Percentiles rank a stretch among this genome's conserved stretches.
Conservation (phyloP, 2,329 filamentous ascomycete species). For the Colletotrichum tabaci region DNA sequence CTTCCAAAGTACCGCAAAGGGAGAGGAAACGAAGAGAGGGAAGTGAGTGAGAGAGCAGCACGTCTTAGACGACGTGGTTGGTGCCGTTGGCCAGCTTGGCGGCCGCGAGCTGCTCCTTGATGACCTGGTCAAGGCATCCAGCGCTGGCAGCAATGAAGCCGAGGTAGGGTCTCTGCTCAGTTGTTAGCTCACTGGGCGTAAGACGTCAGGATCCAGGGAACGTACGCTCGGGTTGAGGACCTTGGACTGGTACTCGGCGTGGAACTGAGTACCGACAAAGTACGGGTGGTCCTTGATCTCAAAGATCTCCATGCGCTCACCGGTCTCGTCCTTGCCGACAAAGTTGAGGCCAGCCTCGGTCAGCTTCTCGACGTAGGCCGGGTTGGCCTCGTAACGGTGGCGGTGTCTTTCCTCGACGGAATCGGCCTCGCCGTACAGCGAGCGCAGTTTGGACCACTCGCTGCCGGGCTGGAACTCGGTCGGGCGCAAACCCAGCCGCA, state of each 20-base stretch:
- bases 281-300: conserved; percentile 88
- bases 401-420: conserved; percentile 82
- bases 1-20: conserved; percentile 14
- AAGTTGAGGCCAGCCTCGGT: conserved; percentile 80
- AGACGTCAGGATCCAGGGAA: conserved; percentile 55
- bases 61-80: conserved; percentile 37
- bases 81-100: conserved; percentile 34
- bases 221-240: conserved; percentile 76
- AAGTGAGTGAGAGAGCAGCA: not conserved
- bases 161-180: conserved; percentile 72
- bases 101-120: conserved; percentile 46
- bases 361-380: conserved; percentile 78
- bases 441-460: conserved; percentile 84
- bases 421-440: conserved; percentile 75
- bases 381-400: conserved; percentile 93
- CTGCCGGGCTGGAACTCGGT: conserved; percentile 82
- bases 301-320: conserved; percentile 85
- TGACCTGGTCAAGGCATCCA: conserved; percentile 70
- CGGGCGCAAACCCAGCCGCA: conserved; percentile 84
- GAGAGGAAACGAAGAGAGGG: conserved; percentile 4
- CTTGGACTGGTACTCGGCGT: conserved; percentile 86
- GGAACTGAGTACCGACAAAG: conserved; percentile 87
- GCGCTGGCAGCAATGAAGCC: conserved; percentile 87
- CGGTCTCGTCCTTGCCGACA: conserved; percentile 84
- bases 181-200: conserved; percentile 69